phyloP scores from a whole-genome alignment of 2,329 filamentous ascomycete species.

The Penicillium occitanis region DNA sequence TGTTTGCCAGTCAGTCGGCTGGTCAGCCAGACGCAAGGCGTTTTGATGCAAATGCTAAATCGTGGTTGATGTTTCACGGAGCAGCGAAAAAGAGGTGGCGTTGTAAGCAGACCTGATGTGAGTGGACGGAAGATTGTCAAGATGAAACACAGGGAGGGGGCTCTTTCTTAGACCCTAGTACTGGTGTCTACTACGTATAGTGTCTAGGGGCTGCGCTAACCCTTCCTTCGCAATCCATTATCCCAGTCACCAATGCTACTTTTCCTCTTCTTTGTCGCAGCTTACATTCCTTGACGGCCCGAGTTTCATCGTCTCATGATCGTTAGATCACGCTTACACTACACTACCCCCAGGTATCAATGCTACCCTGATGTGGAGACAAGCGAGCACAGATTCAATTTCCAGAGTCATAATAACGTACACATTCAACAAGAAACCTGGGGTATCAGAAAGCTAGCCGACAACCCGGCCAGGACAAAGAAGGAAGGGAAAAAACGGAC shows the following conservation, averaged over 20 bases:
- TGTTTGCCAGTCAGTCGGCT: background rate
- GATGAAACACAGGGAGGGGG: conserved; percentile 13
- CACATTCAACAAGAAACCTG: conserved; percentile 15
- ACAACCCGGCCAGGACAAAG: conserved; percentile 13
- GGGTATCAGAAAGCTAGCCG: conserved; percentile 23
- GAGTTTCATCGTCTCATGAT: background rate
- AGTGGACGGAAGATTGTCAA: conserved; percentile 4
- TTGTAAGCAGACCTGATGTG: background rate
- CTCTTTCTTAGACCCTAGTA: background rate
- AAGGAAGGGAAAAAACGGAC: background rate
- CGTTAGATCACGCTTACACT: background rate
- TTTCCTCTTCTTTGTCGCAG: background rate
- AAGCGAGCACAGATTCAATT: background rate
- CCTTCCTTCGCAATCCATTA: background rate
- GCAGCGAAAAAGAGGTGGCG: background rate
- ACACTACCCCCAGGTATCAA: background rate
- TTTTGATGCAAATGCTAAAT: background rate
- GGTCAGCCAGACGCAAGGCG: conserved; percentile 5
- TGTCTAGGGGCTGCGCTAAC: background rate
- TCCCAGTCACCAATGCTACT: background rate
- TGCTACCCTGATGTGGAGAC: background rate
- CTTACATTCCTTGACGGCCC: background rate
- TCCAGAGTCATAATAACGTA: conserved; percentile 7
- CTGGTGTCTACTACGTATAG: background rate
- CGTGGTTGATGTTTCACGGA: background rate